A percentile compares a stretch with the other conserved stretches of the same genome.
Conservation (phyloP, 371 early-diverging fungal genomes). For the Encephalitozoon hellem region DNA sequence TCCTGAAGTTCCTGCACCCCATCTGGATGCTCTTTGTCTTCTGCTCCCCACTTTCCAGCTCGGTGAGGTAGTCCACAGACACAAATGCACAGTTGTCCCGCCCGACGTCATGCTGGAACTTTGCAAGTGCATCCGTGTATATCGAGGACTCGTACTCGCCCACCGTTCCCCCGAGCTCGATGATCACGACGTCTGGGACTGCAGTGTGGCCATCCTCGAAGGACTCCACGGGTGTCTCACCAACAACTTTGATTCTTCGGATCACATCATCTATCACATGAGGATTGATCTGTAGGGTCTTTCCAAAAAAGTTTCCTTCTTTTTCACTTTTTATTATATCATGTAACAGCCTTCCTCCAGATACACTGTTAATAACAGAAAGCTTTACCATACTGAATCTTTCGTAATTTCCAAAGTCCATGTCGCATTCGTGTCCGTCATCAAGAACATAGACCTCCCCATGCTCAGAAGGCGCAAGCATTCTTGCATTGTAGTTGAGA, state of each 20-base stretch:
- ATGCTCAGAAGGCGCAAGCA: conserved; percentile 88
- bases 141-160: conserved; percentile 96
- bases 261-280: conserved; percentile 91
- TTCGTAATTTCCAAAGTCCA: conserved; percentile 97
- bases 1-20: conserved; percentile 80
- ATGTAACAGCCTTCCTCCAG: conserved; percentile 84
- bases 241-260: conserved; percentile 85
- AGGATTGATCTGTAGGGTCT: conserved; percentile 94
- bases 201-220: conserved; percentile 64
- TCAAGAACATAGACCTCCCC: conserved; percentile 93
- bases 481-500: conserved; percentile 86
- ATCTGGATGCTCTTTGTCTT: conserved; percentile 97
- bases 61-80: conserved; percentile 87
- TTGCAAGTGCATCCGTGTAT: conserved; percentile 93
- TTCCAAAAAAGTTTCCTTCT: conserved; percentile 72
- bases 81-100: conserved; percentile 85
- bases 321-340: conserved; percentile 83
- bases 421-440: conserved; percentile 96
- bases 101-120: conserved; percentile 93
- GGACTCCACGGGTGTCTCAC: conserved; percentile 66
- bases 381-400: conserved; percentile 83
- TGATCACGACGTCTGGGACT: conserved; percentile 75
- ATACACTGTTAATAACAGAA: too few species aligned
- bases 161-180: conserved; percentile 96
- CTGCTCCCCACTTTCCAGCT: conserved; percentile 88